phyloP scores from a whole-genome alignment of 352 stramenopile genomes.

The Phytophthora syringae region DNA sequence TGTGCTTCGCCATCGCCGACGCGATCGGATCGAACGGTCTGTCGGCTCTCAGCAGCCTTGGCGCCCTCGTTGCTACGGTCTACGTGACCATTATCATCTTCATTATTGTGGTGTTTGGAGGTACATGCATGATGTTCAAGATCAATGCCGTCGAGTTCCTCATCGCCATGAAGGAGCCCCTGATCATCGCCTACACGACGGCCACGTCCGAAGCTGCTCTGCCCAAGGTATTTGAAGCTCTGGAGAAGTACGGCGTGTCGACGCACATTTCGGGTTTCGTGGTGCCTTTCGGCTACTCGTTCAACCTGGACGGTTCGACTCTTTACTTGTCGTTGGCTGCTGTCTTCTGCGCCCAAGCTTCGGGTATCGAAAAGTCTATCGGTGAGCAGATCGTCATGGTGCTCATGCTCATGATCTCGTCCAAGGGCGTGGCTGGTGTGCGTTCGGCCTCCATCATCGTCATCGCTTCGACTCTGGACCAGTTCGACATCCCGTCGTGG shows the following conservation, averaged over 20 bases:
- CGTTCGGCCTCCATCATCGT: slow-evolving; percentile 57
- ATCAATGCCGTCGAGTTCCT: slow-evolving; percentile 56
- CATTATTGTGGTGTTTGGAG: slow-evolving; percentile 53
- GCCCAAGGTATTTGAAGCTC: slow-evolving; percentile 64
- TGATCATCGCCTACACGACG: slow-evolving; percentile 69
- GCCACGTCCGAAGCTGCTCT: slow-evolving; percentile 62
- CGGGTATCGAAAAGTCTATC: slow-evolving; percentile 50
- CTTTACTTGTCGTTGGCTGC: slow-evolving; percentile 56
- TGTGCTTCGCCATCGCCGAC: slow-evolving; percentile 63
- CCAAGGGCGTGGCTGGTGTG: slow-evolving; percentile 60
- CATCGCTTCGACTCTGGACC: slow-evolving; percentile 51
- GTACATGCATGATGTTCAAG: slow-evolving; percentile 52
- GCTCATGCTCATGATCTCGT: slow-evolving; percentile 66
- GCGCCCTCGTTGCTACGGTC: slow-evolving; percentile 47
- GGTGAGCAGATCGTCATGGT: slow-evolving; percentile 71
- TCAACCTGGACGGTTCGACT: slow-evolving; percentile 66
- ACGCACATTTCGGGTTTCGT: slow-evolving; percentile 61
- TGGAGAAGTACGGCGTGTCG: slow-evolving; percentile 60
- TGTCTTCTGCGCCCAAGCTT: slow-evolving; percentile 63
- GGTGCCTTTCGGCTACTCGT: slow-evolving; percentile 69
- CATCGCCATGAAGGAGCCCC: slow-evolving; percentile 52
- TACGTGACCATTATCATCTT: slow-evolving; percentile 61
- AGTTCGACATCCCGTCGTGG: slow-evolving; percentile 67
- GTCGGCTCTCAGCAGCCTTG: slow-evolving; percentile 43
- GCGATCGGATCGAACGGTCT: slow-evolving; percentile 61